Base-by-base conservation (phyloP, 2,329 filamentous ascomycete genomes). In the Sporothrix curviconia region DNA sequence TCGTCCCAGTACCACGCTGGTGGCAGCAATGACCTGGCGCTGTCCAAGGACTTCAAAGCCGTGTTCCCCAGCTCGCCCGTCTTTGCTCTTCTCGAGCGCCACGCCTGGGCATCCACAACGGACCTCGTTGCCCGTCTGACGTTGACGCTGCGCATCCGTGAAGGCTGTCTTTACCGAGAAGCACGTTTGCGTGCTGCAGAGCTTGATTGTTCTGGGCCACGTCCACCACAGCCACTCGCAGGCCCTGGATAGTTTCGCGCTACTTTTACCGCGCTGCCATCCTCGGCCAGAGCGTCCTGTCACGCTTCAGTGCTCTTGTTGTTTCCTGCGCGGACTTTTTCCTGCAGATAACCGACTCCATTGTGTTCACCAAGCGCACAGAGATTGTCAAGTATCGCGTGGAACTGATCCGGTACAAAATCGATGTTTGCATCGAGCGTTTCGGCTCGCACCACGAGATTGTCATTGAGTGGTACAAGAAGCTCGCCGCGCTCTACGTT, bases 261-360 rank as follows among this genome's bases (percentile, higher is more conserved):
- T 72, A 66, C 60, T 72, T 72, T 47, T 73, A 74, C 60, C 65
- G 66, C 7, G 72, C 72, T 17, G 85, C 87, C 58, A 86, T 85
- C 6, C 75, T 99, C 0, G 70, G 71, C 0, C 67, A 68, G 55
- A 15, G 58, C 0, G 58, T 73, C 4, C 55, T 74, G 4, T 70
- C 69, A 19, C 64, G 65, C 44, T 69, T 65, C 17, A 69, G 66
- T 55, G 63, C 62, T 1, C 57, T 74, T 3, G 69, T 73, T 1
- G 57, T 71, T 1, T 62, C 67, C 3, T 74, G 72, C 63, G 67
- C 69, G 0, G 66, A 66, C n/a, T 55, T 68, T 3, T 73, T 74
- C 63, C 60, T 74, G 9, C 58, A 63, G 1, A 68, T 65, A 50
- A 73, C 71, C 0, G 70, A 71, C 43, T 64, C 60, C 1, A 70